Base-by-base conservation (phyloP, 1,284 basidiomycete genomes). In the Trichosporon sp. region DNA sequence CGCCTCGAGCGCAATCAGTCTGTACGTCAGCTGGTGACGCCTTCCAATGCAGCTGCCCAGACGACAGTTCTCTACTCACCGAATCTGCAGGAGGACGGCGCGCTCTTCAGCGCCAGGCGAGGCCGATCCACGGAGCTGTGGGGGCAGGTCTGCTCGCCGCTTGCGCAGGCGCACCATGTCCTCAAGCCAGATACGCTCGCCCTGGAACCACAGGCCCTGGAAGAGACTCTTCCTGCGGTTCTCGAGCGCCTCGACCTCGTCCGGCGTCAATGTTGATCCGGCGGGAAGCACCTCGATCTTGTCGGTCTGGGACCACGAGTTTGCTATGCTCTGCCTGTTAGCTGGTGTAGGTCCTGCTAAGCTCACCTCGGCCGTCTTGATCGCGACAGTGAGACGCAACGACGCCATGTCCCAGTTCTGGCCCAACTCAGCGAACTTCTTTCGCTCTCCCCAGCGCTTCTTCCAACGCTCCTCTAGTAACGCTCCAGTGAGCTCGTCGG, bases 131-230 rank as follows among this genome's bases (percentile, higher is more conserved):
- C 78, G 68, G 2, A n/a, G 26, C 32, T 75, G 76, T 1, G 54
- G 12, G 0, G 80, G 80, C 10, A 83, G 65, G 5, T 78, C 76
- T 2, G 16, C 31, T 1, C 79, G 73, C 32, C 67, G 56, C 51
- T 78, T 77, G 65, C 77, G 77, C 65, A 95, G 84, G n/a, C 92
- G 88, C 31, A 94, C 89, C 68, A 94, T 87, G 74, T 95, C 93
- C 71, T 91, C 91, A 7, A 87, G 85, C 93, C 93, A 95, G 69
- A 95, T 91, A n/a, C 92, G 88, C 79, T 95, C 93, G 0, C 90
- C 88, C 8, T 93, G 93, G 90, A 91, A 92, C 92, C 92, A 95
- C 12, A 94, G 78, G 0, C 93, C 93, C 80, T 94, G 91, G 66
- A 76, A 81, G 21, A 79, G 67, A 0, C 76, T 76, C 73, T 78